Evolutionary conservation across 371 early-diverging fungal species (phyloP).

Genomic region (Coemansia sp.): DNA sequence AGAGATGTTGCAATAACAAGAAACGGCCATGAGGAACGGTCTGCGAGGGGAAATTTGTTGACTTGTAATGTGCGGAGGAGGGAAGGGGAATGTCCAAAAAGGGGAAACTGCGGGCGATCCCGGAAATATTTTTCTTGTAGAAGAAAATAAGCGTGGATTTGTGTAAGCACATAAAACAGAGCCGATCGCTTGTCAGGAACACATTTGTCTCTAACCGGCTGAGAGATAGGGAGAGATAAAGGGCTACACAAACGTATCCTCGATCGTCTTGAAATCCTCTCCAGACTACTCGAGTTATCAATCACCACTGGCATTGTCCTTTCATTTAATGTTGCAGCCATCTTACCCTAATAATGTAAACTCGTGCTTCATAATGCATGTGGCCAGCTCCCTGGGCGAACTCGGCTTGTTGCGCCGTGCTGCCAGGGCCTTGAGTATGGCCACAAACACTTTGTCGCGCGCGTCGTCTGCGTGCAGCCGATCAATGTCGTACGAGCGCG

Average conservation of each 20-base stretch:
- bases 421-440: constrained; percentile 73
- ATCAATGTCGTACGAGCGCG: constrained; percentile 43
- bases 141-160: not conserved
- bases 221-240: not conserved
- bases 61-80: not conserved
- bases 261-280: not conserved
- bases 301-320: not conserved
- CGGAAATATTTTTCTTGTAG: constrained; percentile 8
- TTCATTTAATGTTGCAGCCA: not conserved
- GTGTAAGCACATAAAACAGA: not conserved
- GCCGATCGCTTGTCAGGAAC: no score
- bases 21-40: not conserved
- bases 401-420: constrained; percentile 73
- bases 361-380: constrained; percentile 70
- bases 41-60: not conserved
- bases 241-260: no score
- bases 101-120: constrained; percentile 10
- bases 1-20: not conserved
- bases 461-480: constrained; percentile 71
- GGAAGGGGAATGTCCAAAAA: not conserved
- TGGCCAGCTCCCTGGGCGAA: constrained; percentile 77
- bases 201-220: no score
- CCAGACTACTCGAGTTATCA: not conserved
- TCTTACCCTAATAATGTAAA: constrained; percentile 67
- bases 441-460: constrained; percentile 78